Base-by-base conservation (phyloP, 2,329 filamentous ascomycete species). In the Exophiala dermatitidis region DNA sequence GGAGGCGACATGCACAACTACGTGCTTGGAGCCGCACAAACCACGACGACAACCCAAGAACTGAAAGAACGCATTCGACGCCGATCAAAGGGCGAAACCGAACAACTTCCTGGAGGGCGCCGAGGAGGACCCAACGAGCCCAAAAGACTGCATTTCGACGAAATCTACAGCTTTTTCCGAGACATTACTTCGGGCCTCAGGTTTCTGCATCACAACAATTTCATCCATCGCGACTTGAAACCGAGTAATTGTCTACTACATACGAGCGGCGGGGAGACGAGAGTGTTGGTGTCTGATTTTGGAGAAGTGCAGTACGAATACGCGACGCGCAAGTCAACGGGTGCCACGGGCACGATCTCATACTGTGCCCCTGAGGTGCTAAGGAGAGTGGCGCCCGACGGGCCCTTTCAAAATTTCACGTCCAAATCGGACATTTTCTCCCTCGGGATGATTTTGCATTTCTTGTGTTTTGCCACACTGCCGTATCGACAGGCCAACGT, bases 371-470 rank as follows among this genome's bases (percentile, higher is more conserved):
- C 93, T 0, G 93, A 98, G 69, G 94, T 98, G 0, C 74, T 98
- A 31, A 83, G 80, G 47, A 79, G 80, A 60, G 84, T 78, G 34
- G 70, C 67, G 41, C 71, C 79, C 0, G 77, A 75, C 30, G 91
- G 91, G 0, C 79, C 79, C 0, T 91, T 88, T 63, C 90, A 87
- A 5, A 95, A 97, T 66, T 98, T 98, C 65, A 95, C 90, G 0
- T 90, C 88, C 29, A 98, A 97, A 66, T 96, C 90, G 0, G 93
- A 98, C 65, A 86, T 98, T n/a, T 98, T 98, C 69, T 96, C 90
- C 1, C 75, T 98, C 0, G 93, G 93, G 46, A 96, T 98, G 91
- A 97, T 97, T 52, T 78, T 98, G 2, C 95, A 97, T 69, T 98
- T 98, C 66, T 86, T 98, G 77, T 98, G 93, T 68, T 98, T 98